Conservation (phyloP, 2,329 filamentous ascomycete species). For the Penicillium polonicum region DNA sequence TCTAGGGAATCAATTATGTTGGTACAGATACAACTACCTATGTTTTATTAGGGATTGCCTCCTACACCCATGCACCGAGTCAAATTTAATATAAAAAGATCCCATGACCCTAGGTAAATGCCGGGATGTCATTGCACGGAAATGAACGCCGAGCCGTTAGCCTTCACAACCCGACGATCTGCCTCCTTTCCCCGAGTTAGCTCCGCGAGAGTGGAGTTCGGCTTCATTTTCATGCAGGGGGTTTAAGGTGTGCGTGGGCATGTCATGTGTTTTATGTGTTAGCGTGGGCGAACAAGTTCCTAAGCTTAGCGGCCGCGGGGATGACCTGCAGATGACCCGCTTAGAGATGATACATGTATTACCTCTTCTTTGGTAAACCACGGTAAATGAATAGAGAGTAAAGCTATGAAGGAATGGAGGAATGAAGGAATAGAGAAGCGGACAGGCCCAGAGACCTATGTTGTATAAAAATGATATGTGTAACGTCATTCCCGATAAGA, state of each 20-base stretch:
- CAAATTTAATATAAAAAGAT: background rate
- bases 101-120: background rate
- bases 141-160: background rate
- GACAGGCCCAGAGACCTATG: slow-evolving; percentile 2
- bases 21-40: background rate
- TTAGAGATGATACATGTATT: too few species aligned
- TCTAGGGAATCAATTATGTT: background rate
- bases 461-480: background rate
- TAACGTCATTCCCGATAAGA: slow-evolving; percentile 15
- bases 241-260: background rate
- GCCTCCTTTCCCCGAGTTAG: background rate
- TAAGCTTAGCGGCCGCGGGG: background rate
- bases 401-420: background rate
- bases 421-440: background rate
- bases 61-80: background rate
- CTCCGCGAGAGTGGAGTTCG: background rate
- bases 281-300: background rate
- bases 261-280: background rate
- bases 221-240: background rate
- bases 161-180: background rate
- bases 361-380: background rate
- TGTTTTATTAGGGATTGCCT: too few species aligned
- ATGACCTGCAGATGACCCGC: background rate
- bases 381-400: background rate
- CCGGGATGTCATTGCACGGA: background rate